Conservation (phyloP, 768 basidiomycete genomes). For the Xanthoconium purpureum region DNA sequence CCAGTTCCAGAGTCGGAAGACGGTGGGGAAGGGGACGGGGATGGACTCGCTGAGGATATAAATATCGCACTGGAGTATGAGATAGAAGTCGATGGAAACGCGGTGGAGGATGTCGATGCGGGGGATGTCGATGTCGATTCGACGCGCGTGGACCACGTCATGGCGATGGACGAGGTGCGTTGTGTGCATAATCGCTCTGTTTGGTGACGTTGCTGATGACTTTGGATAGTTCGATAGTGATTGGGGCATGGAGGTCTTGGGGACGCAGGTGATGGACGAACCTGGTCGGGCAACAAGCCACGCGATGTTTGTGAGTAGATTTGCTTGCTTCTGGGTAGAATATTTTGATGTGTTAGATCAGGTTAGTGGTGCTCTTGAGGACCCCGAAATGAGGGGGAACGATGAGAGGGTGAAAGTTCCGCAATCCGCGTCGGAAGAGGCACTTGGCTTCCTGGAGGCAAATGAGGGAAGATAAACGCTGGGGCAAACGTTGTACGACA, state of each 20-base stretch:
- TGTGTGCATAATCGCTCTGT: no score
- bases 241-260: no score
- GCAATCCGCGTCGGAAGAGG: no score
- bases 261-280: not conserved
- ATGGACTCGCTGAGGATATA: not conserved
- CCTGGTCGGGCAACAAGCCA: not conserved
- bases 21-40: not conserved
- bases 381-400: not conserved
- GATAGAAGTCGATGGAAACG: not conserved
- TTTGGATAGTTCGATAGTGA: no score
- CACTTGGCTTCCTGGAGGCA: no score
- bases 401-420: no score
- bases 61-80: not conserved
- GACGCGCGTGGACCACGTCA: not conserved
- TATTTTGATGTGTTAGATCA: not conserved
- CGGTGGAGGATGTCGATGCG: not conserved
- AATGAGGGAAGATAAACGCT: no score
- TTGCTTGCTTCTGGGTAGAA: not conserved
- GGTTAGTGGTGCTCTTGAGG: not conserved
- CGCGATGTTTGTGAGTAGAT: constrained; percentile 7
- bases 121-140: not conserved
- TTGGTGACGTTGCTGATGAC: constrained; percentile 9
- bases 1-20: not conserved
- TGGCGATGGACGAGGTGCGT: not conserved
- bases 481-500: no score